Evolutionary conservation across 1,284 basidiomycete species (phyloP).

Genomic region (Ceratobasidium sp.): DNA sequence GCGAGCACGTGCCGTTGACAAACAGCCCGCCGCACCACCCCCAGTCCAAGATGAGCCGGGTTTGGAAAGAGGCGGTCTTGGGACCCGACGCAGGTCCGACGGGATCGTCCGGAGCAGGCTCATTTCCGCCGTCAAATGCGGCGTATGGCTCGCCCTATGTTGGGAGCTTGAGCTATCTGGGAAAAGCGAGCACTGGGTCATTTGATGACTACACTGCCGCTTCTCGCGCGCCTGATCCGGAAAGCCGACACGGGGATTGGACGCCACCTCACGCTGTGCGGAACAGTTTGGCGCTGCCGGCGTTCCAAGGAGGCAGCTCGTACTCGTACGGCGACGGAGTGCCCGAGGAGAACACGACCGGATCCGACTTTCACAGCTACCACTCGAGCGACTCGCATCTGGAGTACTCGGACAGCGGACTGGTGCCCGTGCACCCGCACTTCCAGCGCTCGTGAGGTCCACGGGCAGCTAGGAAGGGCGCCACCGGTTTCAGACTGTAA

Average conservation of each 20-base stretch:
- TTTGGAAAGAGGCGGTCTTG: background rate
- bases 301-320: background rate
- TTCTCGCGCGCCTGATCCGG: background rate
- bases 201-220: constrained; percentile 19
- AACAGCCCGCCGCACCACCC: constrained; percentile 6
- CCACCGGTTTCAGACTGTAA: constrained; percentile 26
- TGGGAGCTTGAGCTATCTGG: constrained; percentile 3
- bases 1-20: background rate
- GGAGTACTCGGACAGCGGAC: constrained; percentile 21
- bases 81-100: too few species aligned
- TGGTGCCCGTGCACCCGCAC: constrained; percentile 36
- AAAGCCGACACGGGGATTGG: constrained; percentile 11
- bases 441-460: constrained; percentile 33
- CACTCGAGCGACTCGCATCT: constrained; percentile 18
- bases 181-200: background rate
- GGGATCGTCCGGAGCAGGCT: background rate
- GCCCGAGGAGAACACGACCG: background rate
- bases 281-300: constrained; percentile 10
- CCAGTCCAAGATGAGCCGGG: constrained; percentile 12
- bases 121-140: background rate
- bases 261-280: constrained; percentile 27
- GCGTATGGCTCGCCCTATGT: constrained; percentile 21
- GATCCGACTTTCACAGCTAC: constrained; percentile 14
- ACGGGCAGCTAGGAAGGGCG: background rate
- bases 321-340: constrained; percentile 9